Evolutionary conservation across 2,329 filamentous ascomycete genomes (phyloP), one percentile per base, ranked within the genome.

Genomic region (Venturia pyrina): DNA sequence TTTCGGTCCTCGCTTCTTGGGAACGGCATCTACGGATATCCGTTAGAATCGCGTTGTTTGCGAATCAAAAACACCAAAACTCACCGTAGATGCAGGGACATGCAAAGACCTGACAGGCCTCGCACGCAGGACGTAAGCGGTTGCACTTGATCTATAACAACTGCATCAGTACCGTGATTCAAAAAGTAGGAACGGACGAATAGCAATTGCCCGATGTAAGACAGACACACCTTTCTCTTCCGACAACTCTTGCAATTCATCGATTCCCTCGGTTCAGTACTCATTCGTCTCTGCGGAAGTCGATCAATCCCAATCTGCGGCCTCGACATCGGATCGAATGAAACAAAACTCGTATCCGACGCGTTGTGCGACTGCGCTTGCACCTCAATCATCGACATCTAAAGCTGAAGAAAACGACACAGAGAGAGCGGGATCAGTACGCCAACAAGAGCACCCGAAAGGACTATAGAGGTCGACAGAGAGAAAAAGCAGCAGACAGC

Each of bases 221-320:
- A 40, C 28, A 59, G 6, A 40, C 79, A 61, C 77, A 93, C 91
- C 88, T 96, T 96, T 79, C 91, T 84, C 78, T 96, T 96, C 71
- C 91, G 86, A 80, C 91, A 96, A 66, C 90, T 95, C 77, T 96
- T 96, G 85, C 91, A 96, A 76, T 96, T 96, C 91, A 96, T 96
- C 43, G 89, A 90, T 80, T 96, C 91, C 72, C 89, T 87, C 50
- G 89, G 90, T 75, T 95, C 89, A 71, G 85, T 88, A 76, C 83
- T 87, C 77, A 86, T 81, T 53, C 89, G 86, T 69, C 88, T 86
- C 65, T 87, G 83, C 34, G 89, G 88, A 70, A 93, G 80, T 68
- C 90, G 86, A 78, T 93, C 89, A 75, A 93, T 93, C 74, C 89
- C 88, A 72, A 93, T 87, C 79, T 90, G 88, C 37, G 89, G 88